Percentiles rank a stretch among this genome's conserved stretches.
These are phyloP conservation scores for Phytophthora podocarpi DNA, from an alignment of 352 stramenopile genomes.

Conservation along the genomic window DNA sequence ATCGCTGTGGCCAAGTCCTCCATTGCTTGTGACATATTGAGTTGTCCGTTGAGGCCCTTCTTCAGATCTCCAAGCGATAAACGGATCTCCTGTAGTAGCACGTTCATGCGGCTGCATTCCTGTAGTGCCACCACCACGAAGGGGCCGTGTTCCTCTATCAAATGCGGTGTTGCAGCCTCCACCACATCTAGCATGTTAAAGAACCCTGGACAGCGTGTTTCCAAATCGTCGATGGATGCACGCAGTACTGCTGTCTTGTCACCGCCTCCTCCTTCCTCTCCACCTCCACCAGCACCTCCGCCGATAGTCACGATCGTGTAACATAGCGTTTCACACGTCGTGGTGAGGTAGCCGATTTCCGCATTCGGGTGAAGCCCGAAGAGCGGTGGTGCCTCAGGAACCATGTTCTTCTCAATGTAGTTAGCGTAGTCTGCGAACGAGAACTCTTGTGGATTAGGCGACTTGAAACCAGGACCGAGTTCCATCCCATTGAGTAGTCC, in stretches of 20 bases:
- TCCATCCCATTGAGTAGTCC: conserved; percentile 91
- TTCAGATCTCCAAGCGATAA: conserved; percentile 93
- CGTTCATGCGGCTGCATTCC: conserved; percentile 96
- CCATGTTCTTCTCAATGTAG: conserved; percentile 95
- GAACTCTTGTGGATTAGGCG: conserved; percentile 84
- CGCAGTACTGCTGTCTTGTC: conserved; percentile 84
- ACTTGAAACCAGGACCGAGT: conserved; percentile 94
- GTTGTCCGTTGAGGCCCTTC: conserved; percentile 95
- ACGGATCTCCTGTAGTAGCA: conserved; percentile 91
- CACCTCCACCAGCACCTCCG: conserved; percentile 59
- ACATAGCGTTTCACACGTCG: conserved; percentile 91
- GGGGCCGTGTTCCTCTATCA: conserved; percentile 89
- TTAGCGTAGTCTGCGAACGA: conserved; percentile 85
- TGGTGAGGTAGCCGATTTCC: conserved; percentile 96
- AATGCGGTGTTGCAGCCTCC: conserved; percentile 84
- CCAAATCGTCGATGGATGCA: conserved; percentile 91
- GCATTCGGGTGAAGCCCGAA: conserved; percentile 96
- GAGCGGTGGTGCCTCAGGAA: conserved; percentile 90
- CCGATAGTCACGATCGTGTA: conserved; percentile 93
- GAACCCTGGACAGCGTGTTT: conserved; percentile 88
- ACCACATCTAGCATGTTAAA: conserved; percentile 94
- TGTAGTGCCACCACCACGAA: conserved; percentile 96
- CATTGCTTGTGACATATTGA: conserved; percentile 96
- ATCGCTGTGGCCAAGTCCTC: conserved; percentile 94
- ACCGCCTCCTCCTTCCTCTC: conserved; percentile 56